Evolutionary conservation across 208 protist species (phyloP), one percentile per base, ranked within the genome.

Genomic region (Trypanosoma rangeli): DNA sequence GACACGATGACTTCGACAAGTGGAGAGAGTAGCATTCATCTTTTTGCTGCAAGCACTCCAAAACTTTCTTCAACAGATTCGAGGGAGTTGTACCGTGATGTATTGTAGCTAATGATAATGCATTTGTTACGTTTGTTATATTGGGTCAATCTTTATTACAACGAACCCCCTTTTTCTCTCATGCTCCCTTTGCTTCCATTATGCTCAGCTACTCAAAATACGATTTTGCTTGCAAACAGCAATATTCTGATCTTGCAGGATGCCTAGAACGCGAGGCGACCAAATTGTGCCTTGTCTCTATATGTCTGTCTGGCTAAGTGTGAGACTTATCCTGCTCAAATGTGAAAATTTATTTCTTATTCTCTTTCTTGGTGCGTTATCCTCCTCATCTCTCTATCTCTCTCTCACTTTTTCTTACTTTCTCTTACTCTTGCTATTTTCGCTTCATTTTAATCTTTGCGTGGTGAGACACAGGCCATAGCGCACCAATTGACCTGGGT

Each of bases 51-150:
- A 52, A 65, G 31, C 42, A 35, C 33, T 18, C 10, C 54, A 48
- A 57, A 35, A 26, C 7, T 28, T 33, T 53, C 33, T 53, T 33
- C 53, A 50, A 24, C 16, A 35, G 57, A 68, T 39, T n/a, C 29
- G 46, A 65, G 60, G 35, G 70, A 68, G 18, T 50, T 10, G 16
- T 66, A 63, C 33, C 60, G 70, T 15, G 70, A 74, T 48, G 62
- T 68, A 37, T 54, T 74, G 13, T 74, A 60, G 44, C 15, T 7
- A 55, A 49, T 16, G n/a, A 55, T 42, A 22, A 22, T 63, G 24
- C 31, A 10, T 59, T 48, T 49, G 58, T 59, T 56, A 22, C 28
- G 22, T 29, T 68, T 5, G 28, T 39, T 35, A 39, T 31, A 10
- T 37, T 37, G 33, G 33, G 33, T 7, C 33, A 2, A 37, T 9